Conservation (phyloP, 2,329 filamentous ascomycete species). For the Fusarium oxysporum region DNA sequence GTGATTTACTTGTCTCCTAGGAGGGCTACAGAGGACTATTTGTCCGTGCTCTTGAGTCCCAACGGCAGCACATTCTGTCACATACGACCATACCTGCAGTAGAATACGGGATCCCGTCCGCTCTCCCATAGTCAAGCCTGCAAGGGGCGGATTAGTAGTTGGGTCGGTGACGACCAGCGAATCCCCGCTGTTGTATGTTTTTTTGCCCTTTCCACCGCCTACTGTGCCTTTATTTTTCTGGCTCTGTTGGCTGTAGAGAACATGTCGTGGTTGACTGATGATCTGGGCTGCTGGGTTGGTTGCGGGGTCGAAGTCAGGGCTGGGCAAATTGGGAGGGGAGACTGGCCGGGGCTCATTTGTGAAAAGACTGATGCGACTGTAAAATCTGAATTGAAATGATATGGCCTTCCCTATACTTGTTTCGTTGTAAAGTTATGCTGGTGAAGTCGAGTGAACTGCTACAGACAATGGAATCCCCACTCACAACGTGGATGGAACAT, state of each 20-base stretch:
- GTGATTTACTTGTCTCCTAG: accelerated
- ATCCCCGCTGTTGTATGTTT: conserved; percentile 1
- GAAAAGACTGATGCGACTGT: not conserved
- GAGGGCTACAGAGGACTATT: accelerated
- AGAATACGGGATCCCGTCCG: not conserved
- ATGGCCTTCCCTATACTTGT: accelerated
- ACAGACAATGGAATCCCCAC: accelerated
- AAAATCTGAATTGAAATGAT: accelerated
- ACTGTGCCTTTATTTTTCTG: accelerated
- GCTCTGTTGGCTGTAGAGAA: accelerated
- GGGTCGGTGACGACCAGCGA: conserved; percentile 2
- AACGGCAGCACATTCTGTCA: accelerated
- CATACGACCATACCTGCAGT: not conserved
- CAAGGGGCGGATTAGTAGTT: not conserved
- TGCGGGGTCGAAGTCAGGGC: accelerated
- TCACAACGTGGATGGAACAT: not conserved
- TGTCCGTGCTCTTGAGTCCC: accelerated
- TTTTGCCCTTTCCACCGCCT: accelerated
- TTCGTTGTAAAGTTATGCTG: not conserved
- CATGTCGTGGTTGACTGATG: accelerated
- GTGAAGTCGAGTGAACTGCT: not conserved
- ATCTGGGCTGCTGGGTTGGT: not conserved
- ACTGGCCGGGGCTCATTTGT: accelerated
- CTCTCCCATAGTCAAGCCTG: not conserved
- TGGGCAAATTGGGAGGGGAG: accelerated